phyloP scores from a whole-genome alignment of 2,329 filamentous ascomycete species.

The Hypoxylon sp. region DNA sequence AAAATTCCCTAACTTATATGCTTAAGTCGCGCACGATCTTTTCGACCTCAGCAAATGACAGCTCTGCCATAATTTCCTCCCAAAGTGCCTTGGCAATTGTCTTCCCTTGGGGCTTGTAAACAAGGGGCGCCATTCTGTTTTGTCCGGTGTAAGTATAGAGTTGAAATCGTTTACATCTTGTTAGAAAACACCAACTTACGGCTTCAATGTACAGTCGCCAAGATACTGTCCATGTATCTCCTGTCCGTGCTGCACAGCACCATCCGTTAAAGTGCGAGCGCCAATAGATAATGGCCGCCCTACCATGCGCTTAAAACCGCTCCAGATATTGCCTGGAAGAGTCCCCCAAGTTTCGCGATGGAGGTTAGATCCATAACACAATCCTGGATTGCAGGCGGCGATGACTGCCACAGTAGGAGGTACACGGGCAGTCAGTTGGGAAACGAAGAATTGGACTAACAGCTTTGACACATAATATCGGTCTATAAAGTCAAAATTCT shows the following conservation, averaged over 20 bases:
- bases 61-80: background rate
- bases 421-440: slow-evolving; percentile 47
- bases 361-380: slow-evolving; percentile 13
- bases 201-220: background rate
- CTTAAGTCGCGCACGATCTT: background rate
- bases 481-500: slow-evolving; percentile 23
- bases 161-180: background rate
- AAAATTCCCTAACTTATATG: background rate
- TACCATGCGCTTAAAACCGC: slow-evolving; percentile 6
- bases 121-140: background rate
- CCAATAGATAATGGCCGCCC: background rate
- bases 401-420: slow-evolving; percentile 8
- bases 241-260: slow-evolving; percentile 5
- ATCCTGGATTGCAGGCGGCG: slow-evolving; percentile 6
- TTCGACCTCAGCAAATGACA: background rate
- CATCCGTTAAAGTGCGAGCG: background rate
- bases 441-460: slow-evolving; percentile 49
- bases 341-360: slow-evolving; percentile 5
- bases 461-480: slow-evolving; percentile 42
- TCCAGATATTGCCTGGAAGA: slow-evolving; percentile 3
- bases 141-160: background rate
- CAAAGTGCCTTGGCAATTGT: background rate
- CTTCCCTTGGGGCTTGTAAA: background rate
- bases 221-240: slow-evolving; percentile 22
- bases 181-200: slow-evolving; percentile 3